Evolutionary conservation across 2,329 filamentous ascomycete genomes (phyloP).

Genomic region (Colletotrichum tofieldiae): DNA sequence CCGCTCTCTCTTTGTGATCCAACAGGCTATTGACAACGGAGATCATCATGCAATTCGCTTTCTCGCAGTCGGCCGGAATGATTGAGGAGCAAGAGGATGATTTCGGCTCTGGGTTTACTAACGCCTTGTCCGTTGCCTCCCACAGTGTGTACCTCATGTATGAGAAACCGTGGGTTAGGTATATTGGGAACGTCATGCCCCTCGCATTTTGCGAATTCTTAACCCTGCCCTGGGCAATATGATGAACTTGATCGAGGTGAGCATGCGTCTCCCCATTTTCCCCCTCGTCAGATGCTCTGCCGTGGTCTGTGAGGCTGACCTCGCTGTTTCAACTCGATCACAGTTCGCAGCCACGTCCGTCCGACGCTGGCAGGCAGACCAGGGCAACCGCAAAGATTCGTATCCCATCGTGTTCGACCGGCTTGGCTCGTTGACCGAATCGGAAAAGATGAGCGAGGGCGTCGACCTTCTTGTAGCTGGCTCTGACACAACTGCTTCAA

Average conservation of each 20-base stretch:
- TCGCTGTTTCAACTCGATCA: not conserved
- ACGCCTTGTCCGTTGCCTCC: not conserved
- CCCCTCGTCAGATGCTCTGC: not conserved
- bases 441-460: not conserved
- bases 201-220: not conserved
- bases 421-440: not conserved
- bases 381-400: not conserved
- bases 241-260: not conserved
- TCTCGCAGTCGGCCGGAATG: constrained; percentile 1
- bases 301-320: not conserved
- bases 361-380: not conserved
- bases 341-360: not conserved
- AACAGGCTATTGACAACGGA: constrained; percentile 1
- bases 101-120: not conserved
- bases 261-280: not conserved
- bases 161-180: not conserved
- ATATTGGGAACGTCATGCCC: not conserved
- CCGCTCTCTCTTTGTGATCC: not conserved
- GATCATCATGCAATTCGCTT: constrained; percentile 20
- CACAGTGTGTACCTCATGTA: not conserved
- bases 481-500: constrained; percentile 11
- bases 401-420: constrained; percentile 8
- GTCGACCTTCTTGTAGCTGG: constrained; percentile 19
- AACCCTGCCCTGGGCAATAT: not conserved
- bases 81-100: not conserved